Evolutionary conservation across 192 early-diverging fungal genomes (phyloP), one percentile per base, ranked within the genome.

Genomic region (Borealophlyctis nickersoniae): DNA sequence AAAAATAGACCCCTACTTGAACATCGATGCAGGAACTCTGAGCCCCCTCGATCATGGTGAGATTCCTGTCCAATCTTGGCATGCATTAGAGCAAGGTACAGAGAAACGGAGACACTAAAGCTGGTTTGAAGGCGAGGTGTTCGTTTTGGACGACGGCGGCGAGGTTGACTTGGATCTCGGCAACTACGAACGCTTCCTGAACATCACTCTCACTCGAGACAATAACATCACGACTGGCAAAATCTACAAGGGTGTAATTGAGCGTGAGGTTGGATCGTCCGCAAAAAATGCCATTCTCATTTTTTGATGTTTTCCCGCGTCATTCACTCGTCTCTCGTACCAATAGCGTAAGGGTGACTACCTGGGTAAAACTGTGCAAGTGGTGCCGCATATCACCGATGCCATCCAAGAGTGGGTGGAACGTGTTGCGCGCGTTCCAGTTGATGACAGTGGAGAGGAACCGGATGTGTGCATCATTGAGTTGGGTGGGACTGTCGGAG

Each of bases 141-240:
- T 98, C 82, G 96, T 99, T 5, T 80, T 99, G 50, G 88, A 97
- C 73, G 96, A 99, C 72, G 96, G 96, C 32, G 96, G 94, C 60
- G 96, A 99, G 76, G 96, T 99, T 16, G 96, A 99, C 77, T 84
- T 99, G 30, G 96, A 99, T 75, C 82, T 99, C 27, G 96, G 96
- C 54, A 99, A 99, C 82, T 99, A 99, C 76, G 96, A 99, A 84
- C 89, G 96, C 36, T 99, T 95, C 79, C 78, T 99, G 61, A 91
- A 95, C 75, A 86, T 98, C 11, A 89, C 87, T 4, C 80, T 99
- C 73, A 91, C 92, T 31, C 86, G 92, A 56, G 90, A 92, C 75
- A 99, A 99, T 88, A 99, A 98, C 77, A 99, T 99, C 71, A 99
- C 96, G 28, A 95, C 96, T 33, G 96, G 96, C 69, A 99, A 99